Conservation (phyloP, 768 basidiomycete genomes). For the Cubamyces lactineus region DNA sequence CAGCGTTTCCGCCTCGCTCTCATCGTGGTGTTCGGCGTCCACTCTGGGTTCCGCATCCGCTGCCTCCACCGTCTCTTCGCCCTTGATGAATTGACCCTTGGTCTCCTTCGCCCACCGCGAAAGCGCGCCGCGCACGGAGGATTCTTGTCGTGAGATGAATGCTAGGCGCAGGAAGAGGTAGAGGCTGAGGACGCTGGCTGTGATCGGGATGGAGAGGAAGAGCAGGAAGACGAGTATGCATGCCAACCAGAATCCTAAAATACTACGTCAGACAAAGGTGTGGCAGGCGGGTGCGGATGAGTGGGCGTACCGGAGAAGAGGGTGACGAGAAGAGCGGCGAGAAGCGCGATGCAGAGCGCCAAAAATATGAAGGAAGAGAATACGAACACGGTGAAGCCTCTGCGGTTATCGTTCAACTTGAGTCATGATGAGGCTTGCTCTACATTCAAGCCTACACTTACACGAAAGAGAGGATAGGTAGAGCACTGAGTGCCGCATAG, state of each 20-base stretch:
- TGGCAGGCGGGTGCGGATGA: too few relatives aligned
- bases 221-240: slow-evolving; percentile 26
- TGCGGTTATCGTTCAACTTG: neutral
- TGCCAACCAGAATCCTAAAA: slow-evolving; percentile 23
- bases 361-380: slow-evolving; percentile 25
- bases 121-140: slow-evolving; percentile 17
- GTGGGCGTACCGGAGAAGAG: slow-evolving; percentile 24
- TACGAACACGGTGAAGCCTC: slow-evolving; percentile 29
- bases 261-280: neutral
- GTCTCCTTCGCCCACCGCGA: slow-evolving; percentile 22
- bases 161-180: slow-evolving; percentile 21
- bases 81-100: slow-evolving; percentile 9
- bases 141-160: slow-evolving; percentile 17
- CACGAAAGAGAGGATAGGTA: slow-evolving; percentile 29
- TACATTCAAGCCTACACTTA: slow-evolving; percentile 2
- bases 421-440: too few relatives aligned
- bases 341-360: slow-evolving; percentile 21
- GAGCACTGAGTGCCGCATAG: slow-evolving; percentile 24
- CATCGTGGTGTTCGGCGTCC: neutral
- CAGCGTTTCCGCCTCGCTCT: slow-evolving; percentile 5
- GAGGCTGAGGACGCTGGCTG: slow-evolving; percentile 11
- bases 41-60: neutral
- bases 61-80: neutral
- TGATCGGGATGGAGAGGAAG: slow-evolving; percentile 20
- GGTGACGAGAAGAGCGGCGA: slow-evolving; percentile 14